These are phyloP conservation scores for Rhodomyrtus tomentosa DNA, from an alignment of 345 rosid genomes.

Conservation along the genomic window DNA sequence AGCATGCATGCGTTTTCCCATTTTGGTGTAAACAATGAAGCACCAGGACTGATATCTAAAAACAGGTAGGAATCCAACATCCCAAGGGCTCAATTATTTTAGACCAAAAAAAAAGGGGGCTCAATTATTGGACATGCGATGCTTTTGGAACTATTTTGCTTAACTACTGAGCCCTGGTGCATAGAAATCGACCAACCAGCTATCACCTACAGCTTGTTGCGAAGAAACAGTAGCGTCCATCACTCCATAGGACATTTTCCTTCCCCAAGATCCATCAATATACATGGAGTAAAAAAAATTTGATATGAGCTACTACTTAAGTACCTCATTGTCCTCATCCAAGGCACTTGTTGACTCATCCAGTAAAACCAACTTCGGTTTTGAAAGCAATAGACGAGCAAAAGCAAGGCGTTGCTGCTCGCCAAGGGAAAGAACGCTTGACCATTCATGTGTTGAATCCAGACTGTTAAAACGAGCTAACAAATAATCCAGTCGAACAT, in stretches of 20 bases:
- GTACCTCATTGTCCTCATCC: slow-evolving; percentile 89
- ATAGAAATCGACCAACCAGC: background rate
- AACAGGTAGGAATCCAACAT: background rate
- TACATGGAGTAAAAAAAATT: background rate
- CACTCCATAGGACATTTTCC: background rate
- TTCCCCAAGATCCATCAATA: background rate
- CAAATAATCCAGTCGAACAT: slow-evolving; percentile 64
- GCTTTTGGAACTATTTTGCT: background rate
- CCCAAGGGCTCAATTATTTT: background rate
- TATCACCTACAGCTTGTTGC: background rate
- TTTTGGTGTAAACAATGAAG: background rate
- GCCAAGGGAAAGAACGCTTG: slow-evolving; percentile 93
- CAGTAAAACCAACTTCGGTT: slow-evolving; percentile 69
- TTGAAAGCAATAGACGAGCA: slow-evolving; percentile 72
- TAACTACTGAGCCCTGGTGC: background rate
- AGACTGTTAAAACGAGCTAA: slow-evolving; percentile 58
- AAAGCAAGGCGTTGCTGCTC: slow-evolving; percentile 96
- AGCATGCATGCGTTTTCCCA: background rate
- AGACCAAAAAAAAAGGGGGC: background rate
- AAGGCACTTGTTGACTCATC: slow-evolving; percentile 96
- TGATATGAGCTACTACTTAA: background rate
- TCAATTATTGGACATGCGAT: background rate
- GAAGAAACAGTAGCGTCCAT: background rate
- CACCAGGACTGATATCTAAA: background rate
- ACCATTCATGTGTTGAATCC: slow-evolving; percentile 72